phyloP scores from a whole-genome alignment of 352 stramenopile genomes.

The Phytophthora agathidicida region DNA sequence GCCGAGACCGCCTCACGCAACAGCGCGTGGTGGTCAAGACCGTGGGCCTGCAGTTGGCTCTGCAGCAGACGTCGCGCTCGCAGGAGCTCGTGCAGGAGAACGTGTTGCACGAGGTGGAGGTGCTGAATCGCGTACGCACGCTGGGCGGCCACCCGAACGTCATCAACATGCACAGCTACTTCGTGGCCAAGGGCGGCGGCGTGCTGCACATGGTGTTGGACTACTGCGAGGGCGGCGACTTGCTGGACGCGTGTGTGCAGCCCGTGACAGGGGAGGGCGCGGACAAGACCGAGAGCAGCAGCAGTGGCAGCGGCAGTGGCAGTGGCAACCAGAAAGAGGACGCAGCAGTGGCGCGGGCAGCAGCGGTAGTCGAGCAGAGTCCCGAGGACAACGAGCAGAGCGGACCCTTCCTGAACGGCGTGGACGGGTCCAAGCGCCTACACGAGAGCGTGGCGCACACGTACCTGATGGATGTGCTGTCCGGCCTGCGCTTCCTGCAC shows the following conservation, averaged over 20 bases:
- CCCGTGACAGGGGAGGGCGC: not conserved
- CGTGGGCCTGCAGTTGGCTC: slow-evolving; percentile 60
- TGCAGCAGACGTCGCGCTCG: slow-evolving; percentile 56
- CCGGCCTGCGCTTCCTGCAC: slow-evolving; percentile 71
- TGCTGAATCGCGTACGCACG: slow-evolving; percentile 55
- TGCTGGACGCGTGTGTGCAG: slow-evolving; percentile 65
- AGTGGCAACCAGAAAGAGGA: slow-evolving; percentile 16
- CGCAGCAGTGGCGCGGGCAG: not conserved
- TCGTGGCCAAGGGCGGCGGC: slow-evolving; percentile 50
- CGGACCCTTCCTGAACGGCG: slow-evolving; percentile 22
- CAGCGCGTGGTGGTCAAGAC: slow-evolving; percentile 78
- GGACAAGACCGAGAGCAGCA: slow-evolving; percentile 8
- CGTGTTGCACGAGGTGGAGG: slow-evolving; percentile 71
- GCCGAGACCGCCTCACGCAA: slow-evolving; percentile 53
- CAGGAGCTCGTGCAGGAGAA: slow-evolving; percentile 70
- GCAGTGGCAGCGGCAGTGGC: not conserved
- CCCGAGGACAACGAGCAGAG: slow-evolving; percentile 7
- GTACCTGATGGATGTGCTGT: slow-evolving; percentile 77
- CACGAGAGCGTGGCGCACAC: slow-evolving; percentile 49
- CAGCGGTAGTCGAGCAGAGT: not conserved
- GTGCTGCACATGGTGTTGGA: slow-evolving; percentile 78
- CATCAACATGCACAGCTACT: slow-evolving; percentile 73
- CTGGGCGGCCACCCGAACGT: slow-evolving; percentile 75
- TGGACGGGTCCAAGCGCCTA: slow-evolving; percentile 39
- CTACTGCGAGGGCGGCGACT: slow-evolving; percentile 76